Percentiles rank a stretch among this genome's conserved stretches.
Evolutionary conservation across 140 eudicot species (phyloP).

Genomic region (Senecio squalidus): DNA sequence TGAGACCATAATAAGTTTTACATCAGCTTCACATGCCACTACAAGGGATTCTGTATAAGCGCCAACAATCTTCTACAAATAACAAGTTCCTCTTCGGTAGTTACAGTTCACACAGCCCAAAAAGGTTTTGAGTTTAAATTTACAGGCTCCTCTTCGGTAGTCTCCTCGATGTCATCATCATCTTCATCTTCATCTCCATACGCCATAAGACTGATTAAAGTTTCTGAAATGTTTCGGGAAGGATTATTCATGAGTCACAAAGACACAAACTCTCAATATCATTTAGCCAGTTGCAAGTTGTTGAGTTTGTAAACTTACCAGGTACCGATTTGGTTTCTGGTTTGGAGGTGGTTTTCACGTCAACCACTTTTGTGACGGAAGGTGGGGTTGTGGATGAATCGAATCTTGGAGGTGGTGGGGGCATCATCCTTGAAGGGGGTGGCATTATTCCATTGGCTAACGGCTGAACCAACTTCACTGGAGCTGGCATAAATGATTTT

Average conservation of each 20-base stretch:
- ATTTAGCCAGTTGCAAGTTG: slow-evolving; percentile 6
- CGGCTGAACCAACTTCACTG: slow-evolving; percentile 37
- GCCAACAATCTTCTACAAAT: background rate
- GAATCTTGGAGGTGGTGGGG: slow-evolving; percentile 38
- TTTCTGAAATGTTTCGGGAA: slow-evolving; percentile 40
- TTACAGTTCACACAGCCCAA: slow-evolving; percentile 64
- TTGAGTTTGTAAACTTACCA: slow-evolving; percentile 41
- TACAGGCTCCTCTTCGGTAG: slow-evolving; percentile 21
- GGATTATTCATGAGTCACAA: background rate
- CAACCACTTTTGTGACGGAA: slow-evolving; percentile 17
- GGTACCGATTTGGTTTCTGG: slow-evolving; percentile 55
- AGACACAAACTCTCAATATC: background rate
- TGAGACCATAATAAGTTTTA: too few species aligned
- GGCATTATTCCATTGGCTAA: slow-evolving; percentile 40
- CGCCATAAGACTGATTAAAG: slow-evolving; percentile 69
- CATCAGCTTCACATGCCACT: too few species aligned
- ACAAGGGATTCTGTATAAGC: background rate
- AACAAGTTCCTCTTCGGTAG: background rate
- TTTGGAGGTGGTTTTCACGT: slow-evolving; percentile 14
- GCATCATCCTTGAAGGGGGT: slow-evolving; percentile 37
- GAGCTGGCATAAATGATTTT: slow-evolving; percentile 44
- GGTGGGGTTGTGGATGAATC: slow-evolving; percentile 33
- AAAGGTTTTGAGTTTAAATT: slow-evolving; percentile 60
- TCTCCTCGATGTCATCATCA: slow-evolving; percentile 42
- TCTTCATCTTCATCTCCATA: slow-evolving; percentile 87